Evolutionary conservation across 306 rosid genomes (phyloP).

Genomic region (Vachellia collinsii): DNA sequence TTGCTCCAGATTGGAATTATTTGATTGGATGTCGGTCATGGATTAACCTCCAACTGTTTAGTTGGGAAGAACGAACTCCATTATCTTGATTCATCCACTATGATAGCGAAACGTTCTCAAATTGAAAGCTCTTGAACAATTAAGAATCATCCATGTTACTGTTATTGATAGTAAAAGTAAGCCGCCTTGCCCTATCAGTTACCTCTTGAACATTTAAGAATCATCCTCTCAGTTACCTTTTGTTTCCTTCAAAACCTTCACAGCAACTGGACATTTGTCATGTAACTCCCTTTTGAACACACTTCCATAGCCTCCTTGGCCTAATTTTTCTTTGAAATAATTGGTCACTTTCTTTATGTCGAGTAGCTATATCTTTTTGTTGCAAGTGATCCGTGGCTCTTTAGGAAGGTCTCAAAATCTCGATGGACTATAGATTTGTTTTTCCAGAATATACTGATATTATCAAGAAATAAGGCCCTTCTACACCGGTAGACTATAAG

Average conservation of each 20-base stretch:
- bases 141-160: neutral
- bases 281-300: conserved; percentile 39
- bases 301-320: conserved; percentile 44
- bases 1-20: neutral
- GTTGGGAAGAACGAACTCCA: neutral
- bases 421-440: neutral
- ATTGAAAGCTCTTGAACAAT: neutral
- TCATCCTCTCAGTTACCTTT: neutral
- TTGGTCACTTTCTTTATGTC: conserved; percentile 41
- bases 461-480: neutral
- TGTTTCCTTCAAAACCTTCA: neutral
- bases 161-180: too few relatives aligned
- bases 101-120: neutral
- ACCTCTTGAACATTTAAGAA: too few relatives aligned
- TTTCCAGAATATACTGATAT: too few relatives aligned
- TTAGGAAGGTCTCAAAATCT: conserved; percentile 11
- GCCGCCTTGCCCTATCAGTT: too few relatives aligned
- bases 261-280: neutral
- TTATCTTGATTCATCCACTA: neutral
- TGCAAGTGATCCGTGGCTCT: conserved; percentile 7
- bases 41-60: neutral
- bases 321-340: conserved; percentile 37
- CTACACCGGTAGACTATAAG: neutral
- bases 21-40: neutral
- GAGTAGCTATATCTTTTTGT: conserved; percentile 33